Evolutionary conservation across 139 green algal genomes (phyloP).

Genomic region (Tetradesmus obliquus): DNA sequence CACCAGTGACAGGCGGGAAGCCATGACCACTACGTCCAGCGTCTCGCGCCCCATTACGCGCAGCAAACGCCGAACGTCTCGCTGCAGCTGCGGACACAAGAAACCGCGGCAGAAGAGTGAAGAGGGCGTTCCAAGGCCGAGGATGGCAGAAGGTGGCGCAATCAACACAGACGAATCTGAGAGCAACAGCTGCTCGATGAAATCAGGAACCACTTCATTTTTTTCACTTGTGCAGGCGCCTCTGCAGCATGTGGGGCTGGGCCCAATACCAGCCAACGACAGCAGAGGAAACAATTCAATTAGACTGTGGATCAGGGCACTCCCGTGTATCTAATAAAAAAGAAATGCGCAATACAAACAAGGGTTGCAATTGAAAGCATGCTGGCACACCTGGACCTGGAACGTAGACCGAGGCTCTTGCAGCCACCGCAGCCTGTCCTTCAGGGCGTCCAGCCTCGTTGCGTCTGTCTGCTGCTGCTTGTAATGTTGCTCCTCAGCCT

Average conservation of each 20-base stretch:
- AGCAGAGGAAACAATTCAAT: background rate
- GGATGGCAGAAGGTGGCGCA: background rate
- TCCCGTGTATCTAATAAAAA: background rate
- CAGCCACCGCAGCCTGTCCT: background rate
- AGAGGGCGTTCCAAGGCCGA: background rate
- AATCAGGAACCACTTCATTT: no score
- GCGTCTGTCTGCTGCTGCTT: background rate
- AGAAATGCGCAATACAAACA: background rate
- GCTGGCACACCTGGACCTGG: background rate
- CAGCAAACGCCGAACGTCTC: background rate
- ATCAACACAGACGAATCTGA: background rate
- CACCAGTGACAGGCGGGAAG: background rate
- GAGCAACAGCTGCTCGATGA: background rate
- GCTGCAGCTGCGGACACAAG: background rate
- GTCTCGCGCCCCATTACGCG: background rate
- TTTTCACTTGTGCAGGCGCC: no score
- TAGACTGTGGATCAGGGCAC: background rate
- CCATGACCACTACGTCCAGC: background rate
- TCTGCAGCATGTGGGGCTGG: background rate
- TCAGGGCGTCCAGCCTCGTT: background rate
- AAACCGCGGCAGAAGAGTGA: background rate
- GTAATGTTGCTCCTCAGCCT: background rate
- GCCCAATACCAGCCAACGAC: background rate
- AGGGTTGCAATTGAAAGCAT: background rate
- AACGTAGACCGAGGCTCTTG: background rate